phyloP scores from a whole-genome alignment of 192 early-diverging fungal species.

The Umbelopsis ramanniana region DNA sequence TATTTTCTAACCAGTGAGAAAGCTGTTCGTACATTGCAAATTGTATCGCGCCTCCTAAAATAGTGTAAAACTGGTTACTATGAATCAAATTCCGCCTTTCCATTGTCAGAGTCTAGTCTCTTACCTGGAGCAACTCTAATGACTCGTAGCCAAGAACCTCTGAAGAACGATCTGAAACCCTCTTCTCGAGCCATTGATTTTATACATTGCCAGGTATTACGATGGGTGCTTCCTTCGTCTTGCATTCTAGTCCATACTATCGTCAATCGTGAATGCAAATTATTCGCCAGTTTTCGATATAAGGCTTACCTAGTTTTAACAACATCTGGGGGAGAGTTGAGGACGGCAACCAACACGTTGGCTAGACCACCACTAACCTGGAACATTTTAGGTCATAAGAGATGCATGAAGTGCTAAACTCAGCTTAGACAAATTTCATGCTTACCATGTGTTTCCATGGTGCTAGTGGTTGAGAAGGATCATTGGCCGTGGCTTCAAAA shows the following conservation, averaged over 20 bases:
- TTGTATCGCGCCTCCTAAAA: conserved; percentile 44
- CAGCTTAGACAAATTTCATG: not conserved
- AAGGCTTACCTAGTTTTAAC: conserved; percentile 45
- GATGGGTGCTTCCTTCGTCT: conserved; percentile 39
- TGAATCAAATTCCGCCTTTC: conserved; percentile 16
- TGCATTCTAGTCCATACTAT: conserved; percentile 38
- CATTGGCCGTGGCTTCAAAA: conserved; percentile 31
- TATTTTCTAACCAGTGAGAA: conserved; percentile 28
- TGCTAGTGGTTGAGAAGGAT: conserved; percentile 29
- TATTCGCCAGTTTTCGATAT: not conserved
- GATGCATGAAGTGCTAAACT: not conserved
- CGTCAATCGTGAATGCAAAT: not conserved
- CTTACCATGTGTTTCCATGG: conserved; percentile 46
- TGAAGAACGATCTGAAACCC: conserved; percentile 44
- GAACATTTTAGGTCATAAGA: not conserved
- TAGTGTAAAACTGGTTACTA: conserved; percentile 8
- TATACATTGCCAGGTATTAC: conserved; percentile 38
- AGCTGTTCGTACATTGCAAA: conserved; percentile 40
- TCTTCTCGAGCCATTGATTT: conserved; percentile 42
- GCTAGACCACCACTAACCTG: conserved; percentile 43
- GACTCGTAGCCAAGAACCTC: conserved; percentile 42
- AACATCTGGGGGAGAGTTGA: conserved; percentile 50
- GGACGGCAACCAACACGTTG: conserved; percentile 44
- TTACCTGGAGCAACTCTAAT: conserved; percentile 48
- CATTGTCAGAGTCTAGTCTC: not conserved